Percentiles rank a stretch among this genome's conserved stretches.
Evolutionary conservation across 1,284 basidiomycete genomes (phyloP).

Genomic region (Trametes pubescens): DNA sequence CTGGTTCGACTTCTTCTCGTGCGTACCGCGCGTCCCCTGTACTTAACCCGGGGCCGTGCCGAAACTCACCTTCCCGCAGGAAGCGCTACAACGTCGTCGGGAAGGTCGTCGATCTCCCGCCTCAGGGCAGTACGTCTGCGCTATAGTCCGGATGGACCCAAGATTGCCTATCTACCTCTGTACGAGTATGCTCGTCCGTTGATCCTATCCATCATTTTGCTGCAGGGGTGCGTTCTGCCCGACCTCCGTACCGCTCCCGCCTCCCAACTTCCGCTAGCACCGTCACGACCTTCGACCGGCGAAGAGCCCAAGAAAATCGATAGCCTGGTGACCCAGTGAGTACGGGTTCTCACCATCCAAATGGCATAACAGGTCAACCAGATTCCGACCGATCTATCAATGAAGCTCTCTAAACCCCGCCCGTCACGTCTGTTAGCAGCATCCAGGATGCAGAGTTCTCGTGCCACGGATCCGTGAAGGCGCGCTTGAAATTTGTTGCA

Average conservation of each 20-base stretch:
- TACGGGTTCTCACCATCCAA: neutral
- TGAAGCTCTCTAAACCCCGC: neutral
- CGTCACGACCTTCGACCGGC: too few relatives aligned
- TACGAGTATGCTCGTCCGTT: neutral
- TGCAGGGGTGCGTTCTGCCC: neutral
- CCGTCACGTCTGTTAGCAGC: neutral
- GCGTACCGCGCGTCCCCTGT: conserved; percentile 42
- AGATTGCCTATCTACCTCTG: neutral
- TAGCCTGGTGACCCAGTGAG: too few relatives aligned
- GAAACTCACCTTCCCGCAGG: conserved; percentile 45
- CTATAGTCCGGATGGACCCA: conserved; percentile 1
- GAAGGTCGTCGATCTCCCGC: conserved; percentile 58
- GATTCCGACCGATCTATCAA: neutral
- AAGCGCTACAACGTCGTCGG: conserved; percentile 90
- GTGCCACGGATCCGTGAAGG: too few relatives aligned
- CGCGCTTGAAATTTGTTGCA: neutral
- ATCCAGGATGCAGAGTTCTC: neutral
- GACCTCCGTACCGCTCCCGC: neutral
- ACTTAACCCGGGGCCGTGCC: neutral
- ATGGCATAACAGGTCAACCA: neutral
- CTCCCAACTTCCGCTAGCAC: neutral
- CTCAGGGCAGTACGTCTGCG: conserved; percentile 9
- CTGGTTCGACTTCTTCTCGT: conserved; percentile 86
- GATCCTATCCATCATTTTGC: neutral
- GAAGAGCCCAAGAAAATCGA: too few relatives aligned